A percentile compares a stretch with the other conserved stretches of the same genome.
These are phyloP conservation scores for Psidium friedrichsthalianum DNA, from an alignment of 345 rosid species.

Conservation along the genomic window DNA sequence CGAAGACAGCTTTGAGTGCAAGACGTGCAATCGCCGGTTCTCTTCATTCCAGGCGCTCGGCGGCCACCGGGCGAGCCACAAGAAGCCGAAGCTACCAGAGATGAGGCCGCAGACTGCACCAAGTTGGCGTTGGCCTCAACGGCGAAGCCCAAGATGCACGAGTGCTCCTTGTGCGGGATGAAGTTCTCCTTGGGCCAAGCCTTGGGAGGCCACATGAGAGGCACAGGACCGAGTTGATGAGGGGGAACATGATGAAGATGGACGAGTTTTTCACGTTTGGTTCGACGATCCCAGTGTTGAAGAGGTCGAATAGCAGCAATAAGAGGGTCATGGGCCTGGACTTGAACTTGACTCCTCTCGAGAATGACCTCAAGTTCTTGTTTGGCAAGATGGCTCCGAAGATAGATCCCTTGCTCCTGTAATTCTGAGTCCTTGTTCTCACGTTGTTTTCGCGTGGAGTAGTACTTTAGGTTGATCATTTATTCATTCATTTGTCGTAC, in stretches of 20 bases:
- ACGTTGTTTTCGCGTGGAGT: neutral
- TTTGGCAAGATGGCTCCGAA: conserved; percentile 8
- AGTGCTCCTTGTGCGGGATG: conserved; percentile 10
- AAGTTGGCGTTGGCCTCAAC: neutral
- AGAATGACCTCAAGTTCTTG: conserved; percentile 9
- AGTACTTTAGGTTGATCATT: neutral
- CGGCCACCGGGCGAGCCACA: conserved; percentile 46
- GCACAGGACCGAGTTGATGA: conserved; percentile 1
- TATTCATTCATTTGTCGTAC: neutral
- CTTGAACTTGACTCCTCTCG: conserved; percentile 13
- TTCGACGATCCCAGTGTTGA: neutral
- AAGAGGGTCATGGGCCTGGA: conserved; percentile 4
- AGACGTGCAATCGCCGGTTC: conserved; percentile 25
- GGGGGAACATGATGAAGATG: neutral
- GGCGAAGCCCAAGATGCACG: conserved; percentile 5
- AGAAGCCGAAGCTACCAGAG: conserved; percentile 2
- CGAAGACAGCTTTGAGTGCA: conserved; percentile 17
- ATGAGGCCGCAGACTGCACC: neutral
- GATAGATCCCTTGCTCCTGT: neutral
- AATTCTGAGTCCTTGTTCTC: neutral
- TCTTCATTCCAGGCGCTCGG: conserved; percentile 36
- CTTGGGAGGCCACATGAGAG: conserved; percentile 18
- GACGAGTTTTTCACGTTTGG: neutral
- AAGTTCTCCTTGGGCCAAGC: conserved; percentile 14
- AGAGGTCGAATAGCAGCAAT: conserved; percentile 4